Evolutionary conservation across 2,329 filamentous ascomycete genomes (phyloP), one percentile per base, ranked within the genome.

Genomic region (Fusarium beomiforme): DNA sequence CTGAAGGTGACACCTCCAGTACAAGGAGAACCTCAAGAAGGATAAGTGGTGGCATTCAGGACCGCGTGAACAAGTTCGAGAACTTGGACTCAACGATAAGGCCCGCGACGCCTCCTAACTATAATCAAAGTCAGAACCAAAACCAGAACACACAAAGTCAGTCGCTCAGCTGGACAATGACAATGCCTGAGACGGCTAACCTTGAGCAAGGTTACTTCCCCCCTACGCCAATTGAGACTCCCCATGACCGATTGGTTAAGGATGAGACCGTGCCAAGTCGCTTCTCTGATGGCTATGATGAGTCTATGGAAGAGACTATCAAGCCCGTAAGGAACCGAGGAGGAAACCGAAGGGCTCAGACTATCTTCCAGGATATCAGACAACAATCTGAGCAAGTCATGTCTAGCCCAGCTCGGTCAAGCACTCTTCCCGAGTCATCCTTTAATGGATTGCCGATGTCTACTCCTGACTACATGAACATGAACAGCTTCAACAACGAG

Each of bases 191-290:
- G 36, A 68, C 43, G 16, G 36, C 47, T 26, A 34, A 56, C 64
- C 44, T 49, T 59, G 59, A 47, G 62, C 54, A 73, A 90, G 90
- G 83, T 71, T 91, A 89, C 74, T 88, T 89, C 71, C 91, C 91
- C 62, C 87, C 90, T 47, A 93, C 91, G 31, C 91, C 92, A 57
- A 87, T 87, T 75, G 88, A 89, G 56, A 92, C 90, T 23, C 90
- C 91, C 44, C 85, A 86, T 68, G 81, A 86, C 67, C 81, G 82
- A 53, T 74, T 82, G 43, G 75, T 79, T 46, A 85, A 86, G 80
- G 81, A 83, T 39, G 78, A 82, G 49, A 70, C 79, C 19, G 79
- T 80, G 6, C 82, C 83, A 5, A 82, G 79, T 72, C 80, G 91
- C 58, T 91, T 91, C 75, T 79, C 85, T 5, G 88, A 90, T 29